phyloP scores from a whole-genome alignment of 352 stramenopile genomes.

The Globisporangium acanthophoron region DNA sequence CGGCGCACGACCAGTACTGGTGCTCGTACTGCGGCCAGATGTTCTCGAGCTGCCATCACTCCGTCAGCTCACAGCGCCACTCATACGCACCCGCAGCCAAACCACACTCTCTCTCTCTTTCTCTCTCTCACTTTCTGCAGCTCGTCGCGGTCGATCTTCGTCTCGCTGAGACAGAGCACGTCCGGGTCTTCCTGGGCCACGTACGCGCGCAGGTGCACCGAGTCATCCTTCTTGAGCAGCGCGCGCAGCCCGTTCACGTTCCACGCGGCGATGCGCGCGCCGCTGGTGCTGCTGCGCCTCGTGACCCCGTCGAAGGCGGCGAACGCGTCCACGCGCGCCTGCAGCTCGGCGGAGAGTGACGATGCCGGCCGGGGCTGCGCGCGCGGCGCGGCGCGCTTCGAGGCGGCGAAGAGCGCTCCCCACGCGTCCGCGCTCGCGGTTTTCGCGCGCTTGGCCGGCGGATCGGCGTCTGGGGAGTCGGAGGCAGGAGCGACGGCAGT shows the following conservation, averaged over 20 bases:
- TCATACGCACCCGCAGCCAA: background rate
- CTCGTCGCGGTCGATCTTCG: constrained; percentile 72
- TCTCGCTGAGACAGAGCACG: constrained; percentile 82
- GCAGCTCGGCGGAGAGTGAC: constrained; percentile 30
- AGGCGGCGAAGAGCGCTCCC: constrained; percentile 30
- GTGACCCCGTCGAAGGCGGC: constrained; percentile 48
- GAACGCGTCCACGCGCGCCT: constrained; percentile 42
- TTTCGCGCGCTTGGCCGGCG: background rate
- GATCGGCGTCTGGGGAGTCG: background rate
- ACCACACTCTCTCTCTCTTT: background rate
- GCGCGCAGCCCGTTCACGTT: constrained; percentile 84
- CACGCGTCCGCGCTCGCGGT: constrained; percentile 21
- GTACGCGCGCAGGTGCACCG: constrained; percentile 63
- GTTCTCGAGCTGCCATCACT: constrained; percentile 35
- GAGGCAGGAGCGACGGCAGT: no score
- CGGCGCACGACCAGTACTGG: constrained; percentile 73
- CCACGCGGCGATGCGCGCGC: constrained; percentile 57
- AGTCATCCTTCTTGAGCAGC: constrained; percentile 65
- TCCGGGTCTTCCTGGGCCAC: constrained; percentile 75
- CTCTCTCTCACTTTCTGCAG: constrained; percentile 36
- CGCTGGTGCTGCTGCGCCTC: constrained; percentile 4
- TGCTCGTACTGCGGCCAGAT: constrained; percentile 67
- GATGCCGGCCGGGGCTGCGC: constrained; percentile 17
- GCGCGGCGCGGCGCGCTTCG: constrained; percentile 5
- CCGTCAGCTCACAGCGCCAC: background rate